Evolutionary conservation across 2,329 filamentous ascomycete species (phyloP).

Genomic region (Thielaviopsis punctulata): DNA sequence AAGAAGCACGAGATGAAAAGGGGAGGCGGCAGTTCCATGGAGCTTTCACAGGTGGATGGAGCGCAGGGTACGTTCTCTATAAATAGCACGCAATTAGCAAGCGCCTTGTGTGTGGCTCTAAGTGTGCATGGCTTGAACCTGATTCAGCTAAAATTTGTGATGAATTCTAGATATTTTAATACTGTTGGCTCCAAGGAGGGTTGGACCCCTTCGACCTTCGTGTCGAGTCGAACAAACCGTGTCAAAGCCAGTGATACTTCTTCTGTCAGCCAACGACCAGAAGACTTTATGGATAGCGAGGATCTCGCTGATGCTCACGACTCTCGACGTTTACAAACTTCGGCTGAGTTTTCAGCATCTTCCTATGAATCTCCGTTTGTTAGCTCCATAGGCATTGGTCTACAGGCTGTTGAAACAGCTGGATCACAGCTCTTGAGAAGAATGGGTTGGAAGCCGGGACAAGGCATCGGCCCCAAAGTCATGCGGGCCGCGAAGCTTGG

Average conservation of each 20-base stretch:
- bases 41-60: conserved; percentile 91
- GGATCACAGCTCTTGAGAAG: conserved; percentile 68
- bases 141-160: conserved; percentile 14
- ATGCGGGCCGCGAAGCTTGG: conserved; percentile 54
- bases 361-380: conserved; percentile 41
- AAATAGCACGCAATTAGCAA: not conserved
- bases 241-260: conserved; percentile 41
- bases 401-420: conserved; percentile 63
- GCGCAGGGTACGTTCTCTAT: conserved; percentile 50
- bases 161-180: conserved; percentile 64
- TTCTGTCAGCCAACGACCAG: conserved; percentile 41
- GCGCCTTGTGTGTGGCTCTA: not conserved
- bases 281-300: conserved; percentile 98
- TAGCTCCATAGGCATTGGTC: conserved; percentile 43
- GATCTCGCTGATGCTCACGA: conserved; percentile 79
- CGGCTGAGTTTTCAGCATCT: conserved; percentile 56
- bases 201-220: conserved; percentile 83
- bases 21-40: conserved; percentile 84
- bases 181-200: conserved; percentile 97
- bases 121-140: not conserved
- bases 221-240: conserved; percentile 71
- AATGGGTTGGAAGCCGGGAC: conserved; percentile 93
- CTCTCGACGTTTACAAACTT: conserved; percentile 54
- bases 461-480: conserved; percentile 80
- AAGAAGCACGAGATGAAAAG: conserved; percentile 86